Conservation (phyloP, 805 yeast species). For the Starmerella tilneyi region DNA sequence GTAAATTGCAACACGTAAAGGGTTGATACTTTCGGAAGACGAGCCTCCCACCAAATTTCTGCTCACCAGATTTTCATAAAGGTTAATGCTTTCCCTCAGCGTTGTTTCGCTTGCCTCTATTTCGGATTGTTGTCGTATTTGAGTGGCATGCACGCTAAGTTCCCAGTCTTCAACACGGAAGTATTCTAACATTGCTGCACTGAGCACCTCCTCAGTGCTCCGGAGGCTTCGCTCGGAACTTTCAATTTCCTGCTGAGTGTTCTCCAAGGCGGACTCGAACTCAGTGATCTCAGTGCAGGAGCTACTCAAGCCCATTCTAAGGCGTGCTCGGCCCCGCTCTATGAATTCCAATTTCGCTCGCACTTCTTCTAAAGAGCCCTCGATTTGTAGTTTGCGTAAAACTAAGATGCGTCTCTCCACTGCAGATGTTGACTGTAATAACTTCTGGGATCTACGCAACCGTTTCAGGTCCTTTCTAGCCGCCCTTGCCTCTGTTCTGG, state of each 20-base stretch:
- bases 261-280: background rate
- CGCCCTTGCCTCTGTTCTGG: background rate
- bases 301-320: background rate
- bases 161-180: no score
- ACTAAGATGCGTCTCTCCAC: background rate
- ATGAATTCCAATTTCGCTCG: background rate
- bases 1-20: no score
- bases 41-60: no score
- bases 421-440: background rate
- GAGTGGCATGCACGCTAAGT: no score
- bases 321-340: background rate
- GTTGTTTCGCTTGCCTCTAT: no score
- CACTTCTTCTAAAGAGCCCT: background rate
- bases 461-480: background rate
- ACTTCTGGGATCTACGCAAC: background rate
- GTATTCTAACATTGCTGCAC: no score
- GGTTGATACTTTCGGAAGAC: no score
- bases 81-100: no score
- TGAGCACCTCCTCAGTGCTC: no score
- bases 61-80: no score
- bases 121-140: no score
- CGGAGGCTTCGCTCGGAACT: background rate
- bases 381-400: background rate
- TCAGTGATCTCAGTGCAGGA: background rate
- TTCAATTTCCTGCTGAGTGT: background rate